phyloP scores from a whole-genome alignment of 768 basidiomycete genomes.

The Mycena pura region DNA sequence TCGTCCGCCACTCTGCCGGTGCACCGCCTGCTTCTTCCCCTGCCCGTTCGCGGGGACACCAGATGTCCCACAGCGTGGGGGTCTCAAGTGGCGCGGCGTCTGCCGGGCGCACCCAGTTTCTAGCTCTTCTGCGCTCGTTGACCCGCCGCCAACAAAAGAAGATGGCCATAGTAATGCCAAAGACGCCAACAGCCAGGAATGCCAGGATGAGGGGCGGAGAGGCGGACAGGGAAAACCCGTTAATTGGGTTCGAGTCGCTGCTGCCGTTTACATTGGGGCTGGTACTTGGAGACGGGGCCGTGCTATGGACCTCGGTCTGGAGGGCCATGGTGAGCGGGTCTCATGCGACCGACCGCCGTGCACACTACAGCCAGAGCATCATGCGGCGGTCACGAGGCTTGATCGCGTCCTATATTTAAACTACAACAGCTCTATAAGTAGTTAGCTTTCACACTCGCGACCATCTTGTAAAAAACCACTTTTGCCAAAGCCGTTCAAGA shows the following conservation, averaged over 20 bases:
- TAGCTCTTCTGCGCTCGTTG: background rate
- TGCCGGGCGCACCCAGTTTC: background rate
- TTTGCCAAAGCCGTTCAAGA: too few relatives aligned
- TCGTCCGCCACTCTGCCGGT: conserved; percentile 5
- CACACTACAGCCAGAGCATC: too few relatives aligned
- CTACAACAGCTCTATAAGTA: too few relatives aligned
- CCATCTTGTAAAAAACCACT: too few relatives aligned
- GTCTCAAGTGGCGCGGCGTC: conserved; percentile 27
- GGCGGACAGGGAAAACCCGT: conserved; percentile 37
- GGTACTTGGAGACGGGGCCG: background rate
- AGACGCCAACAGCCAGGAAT: conserved; percentile 64
- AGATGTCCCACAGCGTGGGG: conserved; percentile 56
- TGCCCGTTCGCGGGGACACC: conserved; percentile 26
- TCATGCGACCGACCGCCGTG: too few relatives aligned
- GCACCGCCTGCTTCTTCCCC: background rate
- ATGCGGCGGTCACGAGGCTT: too few relatives aligned
- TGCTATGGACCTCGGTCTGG: background rate
- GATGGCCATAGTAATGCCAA: conserved; percentile 53
- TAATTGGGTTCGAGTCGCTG: background rate
- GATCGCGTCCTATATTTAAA: too few relatives aligned
- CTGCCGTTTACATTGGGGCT: background rate
- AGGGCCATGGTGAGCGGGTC: conserved; percentile 10
- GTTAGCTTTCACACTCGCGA: too few relatives aligned
- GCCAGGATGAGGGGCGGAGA: conserved; percentile 66
- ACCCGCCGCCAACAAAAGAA: conserved; percentile 55